Conservation (phyloP, 306 rosid genomes). For the Begonia peltatifolia region DNA sequence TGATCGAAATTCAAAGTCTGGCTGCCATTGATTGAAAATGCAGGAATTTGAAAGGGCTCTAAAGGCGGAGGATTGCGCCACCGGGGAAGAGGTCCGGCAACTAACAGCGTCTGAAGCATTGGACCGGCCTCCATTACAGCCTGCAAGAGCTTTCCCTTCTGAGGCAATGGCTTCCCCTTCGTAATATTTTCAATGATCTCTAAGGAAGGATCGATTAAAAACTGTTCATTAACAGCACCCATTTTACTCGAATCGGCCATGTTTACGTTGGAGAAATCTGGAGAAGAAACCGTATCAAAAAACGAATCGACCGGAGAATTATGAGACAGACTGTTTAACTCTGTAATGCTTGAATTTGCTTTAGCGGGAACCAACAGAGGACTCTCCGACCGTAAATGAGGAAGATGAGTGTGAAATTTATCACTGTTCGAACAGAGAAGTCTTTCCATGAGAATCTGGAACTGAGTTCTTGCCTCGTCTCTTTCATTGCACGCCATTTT, state of each 20-base stretch:
- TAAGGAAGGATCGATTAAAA: constrained; percentile 8
- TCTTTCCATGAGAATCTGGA: background rate
- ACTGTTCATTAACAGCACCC: no score
- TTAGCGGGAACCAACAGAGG: constrained; percentile 17
- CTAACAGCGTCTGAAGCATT: constrained; percentile 35
- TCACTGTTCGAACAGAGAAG: constrained; percentile 7
- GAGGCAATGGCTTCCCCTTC: constrained; percentile 26
- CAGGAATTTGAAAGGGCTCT: constrained; percentile 32
- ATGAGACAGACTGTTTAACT: constrained; percentile 23
- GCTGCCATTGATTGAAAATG: constrained; percentile 17
- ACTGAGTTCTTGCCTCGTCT: background rate
- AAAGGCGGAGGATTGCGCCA: constrained; percentile 40
- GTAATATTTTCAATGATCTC: constrained; percentile 12
- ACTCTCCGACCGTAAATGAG: background rate
- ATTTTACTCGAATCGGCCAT: background rate
- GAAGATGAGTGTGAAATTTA: constrained; percentile 2
- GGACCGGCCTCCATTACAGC: constrained; percentile 33
- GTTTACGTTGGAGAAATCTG: background rate
- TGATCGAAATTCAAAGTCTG: constrained; percentile 13
- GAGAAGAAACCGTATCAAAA: background rate
- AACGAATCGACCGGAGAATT: constrained; percentile 5
- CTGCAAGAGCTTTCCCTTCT: constrained; percentile 29
- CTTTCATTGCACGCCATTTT: background rate
- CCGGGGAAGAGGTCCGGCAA: constrained; percentile 30
- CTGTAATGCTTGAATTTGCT: constrained; percentile 46